Base-by-base conservation (phyloP, 1,139 yeast genomes). In the Suhomyces bokatorum region DNA sequence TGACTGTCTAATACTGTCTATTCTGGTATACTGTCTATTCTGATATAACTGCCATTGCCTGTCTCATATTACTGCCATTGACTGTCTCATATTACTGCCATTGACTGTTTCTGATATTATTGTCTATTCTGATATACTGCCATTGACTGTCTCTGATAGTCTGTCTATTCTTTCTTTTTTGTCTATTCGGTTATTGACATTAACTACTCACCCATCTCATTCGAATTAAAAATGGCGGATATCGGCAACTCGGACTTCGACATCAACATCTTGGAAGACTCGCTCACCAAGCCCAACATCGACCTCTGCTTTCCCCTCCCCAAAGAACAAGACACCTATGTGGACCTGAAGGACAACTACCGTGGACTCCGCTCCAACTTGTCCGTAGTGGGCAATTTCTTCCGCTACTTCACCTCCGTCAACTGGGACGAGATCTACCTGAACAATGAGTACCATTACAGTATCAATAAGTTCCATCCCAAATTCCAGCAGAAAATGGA, bases 231-330 rank as follows among this genome's bases (percentile, higher is more conserved):
- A n/a, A 37, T 37, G 35, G 32, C 28, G 34, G 48, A 47, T 38
- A 35, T 40, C 20, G 45, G 52, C 27, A 51, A 52, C 40, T 46
- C 56, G 12, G 56, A 53, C 40, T 51, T 54, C 40, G 63, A 73
- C 49, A 63, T 73, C 50, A 72, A 74, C 53, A 61, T 74, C 44
- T 63, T 73, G 28, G 71, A 70, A 11, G 64, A 68, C 54, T 69
- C 73, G 3, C 55, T 65, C 20, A 45, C 52, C 1, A 40, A 53
- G 6, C 77, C 78, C 28, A 57, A 57, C 32, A 54, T 74, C 35
- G 67, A 62, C 3, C 61, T 73, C 34, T 54, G 68, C 4, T 71
- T 72, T 50, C 78, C 78, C 0, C 60, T 74, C 14, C 78, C 79
- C 8, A 59, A 59, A 12, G 75, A 71, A 46, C 56, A 63, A 37